phyloP scores from a whole-genome alignment of 1,139 yeast species.

The Kurtzmaniella quercitrusa region DNA sequence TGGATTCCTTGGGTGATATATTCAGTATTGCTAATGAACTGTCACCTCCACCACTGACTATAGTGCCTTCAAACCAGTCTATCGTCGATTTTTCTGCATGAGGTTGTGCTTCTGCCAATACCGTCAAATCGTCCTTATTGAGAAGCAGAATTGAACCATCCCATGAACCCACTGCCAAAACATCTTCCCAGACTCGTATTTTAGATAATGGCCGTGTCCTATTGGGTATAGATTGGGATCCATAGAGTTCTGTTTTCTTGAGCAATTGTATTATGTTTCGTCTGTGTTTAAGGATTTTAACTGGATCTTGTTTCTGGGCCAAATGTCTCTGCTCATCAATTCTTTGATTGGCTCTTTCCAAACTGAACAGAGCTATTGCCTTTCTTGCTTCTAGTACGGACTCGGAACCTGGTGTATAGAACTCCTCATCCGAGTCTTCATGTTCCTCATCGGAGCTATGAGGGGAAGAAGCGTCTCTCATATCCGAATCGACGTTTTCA shows the following conservation, averaged over 20 bases:
- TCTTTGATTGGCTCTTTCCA: constrained; percentile 43
- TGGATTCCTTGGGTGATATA: constrained; percentile 8
- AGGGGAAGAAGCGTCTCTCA: constrained; percentile 11
- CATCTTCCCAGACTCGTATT: constrained; percentile 42
- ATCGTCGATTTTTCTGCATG: constrained; percentile 67
- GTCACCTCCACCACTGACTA: constrained; percentile 65
- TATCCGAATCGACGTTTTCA: constrained; percentile 17
- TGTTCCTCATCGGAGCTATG: constrained; percentile 22
- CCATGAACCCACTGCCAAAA: constrained; percentile 79
- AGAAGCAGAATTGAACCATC: constrained; percentile 64
- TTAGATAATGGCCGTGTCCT: constrained; percentile 64
- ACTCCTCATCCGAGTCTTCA: constrained; percentile 67
- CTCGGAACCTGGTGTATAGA: constrained; percentile 74
- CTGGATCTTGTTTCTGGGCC: constrained; percentile 21
- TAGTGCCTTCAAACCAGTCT: constrained; percentile 47
- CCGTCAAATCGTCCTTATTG: constrained; percentile 29
- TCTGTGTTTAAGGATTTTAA: constrained; percentile 37
- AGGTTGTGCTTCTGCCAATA: constrained; percentile 22
- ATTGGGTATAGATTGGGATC: constrained; percentile 64
- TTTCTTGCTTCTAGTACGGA: constrained; percentile 55
- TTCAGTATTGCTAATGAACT: constrained; percentile 52
- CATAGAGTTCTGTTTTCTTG: constrained; percentile 45
- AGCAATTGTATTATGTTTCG: constrained; percentile 39
- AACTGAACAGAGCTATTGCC: constrained; percentile 48
- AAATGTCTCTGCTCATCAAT: constrained; percentile 20